phyloP scores from a whole-genome alignment of 129 eudicot genomes.

The Arctium lappa region DNA sequence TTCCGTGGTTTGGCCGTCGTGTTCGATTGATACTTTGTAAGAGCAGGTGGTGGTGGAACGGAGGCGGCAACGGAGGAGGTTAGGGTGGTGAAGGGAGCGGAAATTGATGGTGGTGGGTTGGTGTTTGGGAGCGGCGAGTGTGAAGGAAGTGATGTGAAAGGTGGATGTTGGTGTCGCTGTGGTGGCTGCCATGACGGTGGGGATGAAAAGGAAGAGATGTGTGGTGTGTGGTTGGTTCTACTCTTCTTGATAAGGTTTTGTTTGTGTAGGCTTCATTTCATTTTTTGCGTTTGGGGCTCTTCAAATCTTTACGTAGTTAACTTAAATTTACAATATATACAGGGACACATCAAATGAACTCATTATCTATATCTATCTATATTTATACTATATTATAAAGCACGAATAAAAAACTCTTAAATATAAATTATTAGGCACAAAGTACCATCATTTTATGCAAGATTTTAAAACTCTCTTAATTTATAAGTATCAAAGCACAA shows the following conservation, averaged over 20 bases:
- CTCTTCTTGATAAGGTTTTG: constrained; percentile 50
- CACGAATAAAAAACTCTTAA: no score
- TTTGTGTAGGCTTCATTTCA: neutral
- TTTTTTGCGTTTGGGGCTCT: neutral
- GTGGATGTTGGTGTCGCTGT: neutral
- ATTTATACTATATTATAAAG: no score
- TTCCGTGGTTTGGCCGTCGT: constrained; percentile 55
- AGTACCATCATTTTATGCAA: no score
- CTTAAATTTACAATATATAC: no score
- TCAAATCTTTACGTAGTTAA: no score
- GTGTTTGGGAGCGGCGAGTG: constrained; percentile 21
- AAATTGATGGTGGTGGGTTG: constrained; percentile 28
- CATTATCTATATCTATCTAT: no score
- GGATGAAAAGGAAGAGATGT: neutral
- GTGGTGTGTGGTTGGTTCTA: constrained; percentile 25
- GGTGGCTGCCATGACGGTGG: constrained; percentile 41
- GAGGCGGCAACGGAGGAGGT: constrained; percentile 13
- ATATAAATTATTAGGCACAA: no score
- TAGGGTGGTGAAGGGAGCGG: constrained; percentile 21
- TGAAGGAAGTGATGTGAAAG: constrained; percentile 35
- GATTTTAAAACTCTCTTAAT: no score
- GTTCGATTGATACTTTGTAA: constrained; percentile 71
- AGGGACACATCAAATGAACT: no score
- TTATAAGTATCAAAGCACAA: no score
- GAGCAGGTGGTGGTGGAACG: constrained; percentile 24